Evolutionary conservation across 805 yeast species (phyloP).

Genomic region (Maudiozyma pseudohumilis): DNA sequence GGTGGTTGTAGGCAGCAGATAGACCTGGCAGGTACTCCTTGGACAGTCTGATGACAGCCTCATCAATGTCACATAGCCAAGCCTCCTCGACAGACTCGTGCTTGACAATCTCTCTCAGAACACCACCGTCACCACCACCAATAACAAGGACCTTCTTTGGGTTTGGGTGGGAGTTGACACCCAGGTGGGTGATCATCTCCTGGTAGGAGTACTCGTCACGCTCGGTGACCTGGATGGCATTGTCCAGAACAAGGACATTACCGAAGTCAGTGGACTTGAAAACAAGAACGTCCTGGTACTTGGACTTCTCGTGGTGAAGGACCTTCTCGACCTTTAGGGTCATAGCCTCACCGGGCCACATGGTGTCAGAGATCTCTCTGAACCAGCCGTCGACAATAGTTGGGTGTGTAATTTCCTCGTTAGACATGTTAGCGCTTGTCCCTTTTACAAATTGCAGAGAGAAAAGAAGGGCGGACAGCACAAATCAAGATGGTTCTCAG

Average conservation of each 20-base stretch:
- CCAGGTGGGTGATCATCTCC: constrained; percentile 95
- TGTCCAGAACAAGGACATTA: constrained; percentile 88
- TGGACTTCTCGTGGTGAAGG: constrained; percentile 73
- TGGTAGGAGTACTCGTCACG: constrained; percentile 96
- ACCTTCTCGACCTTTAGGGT: constrained; percentile 78
- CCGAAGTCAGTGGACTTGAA: constrained; percentile 92
- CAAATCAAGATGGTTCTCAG: too few relatives aligned
- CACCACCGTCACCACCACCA: constrained; percentile 99
- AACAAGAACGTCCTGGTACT: constrained; percentile 87
- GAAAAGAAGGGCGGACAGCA: too few relatives aligned
- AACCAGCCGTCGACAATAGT: constrained; percentile 78
- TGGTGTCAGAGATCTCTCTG: constrained; percentile 85
- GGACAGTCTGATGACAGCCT: constrained; percentile 77
- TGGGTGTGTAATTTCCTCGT: constrained; percentile 33
- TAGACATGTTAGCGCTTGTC: too few relatives aligned
- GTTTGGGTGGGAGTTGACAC: constrained; percentile 84
- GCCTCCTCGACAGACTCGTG: constrained; percentile 83
- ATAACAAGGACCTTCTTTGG: constrained; percentile 90
- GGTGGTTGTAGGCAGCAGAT: constrained; percentile 76
- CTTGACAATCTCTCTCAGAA: constrained; percentile 86
- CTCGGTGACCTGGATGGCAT: constrained; percentile 92
- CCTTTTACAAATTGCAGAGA: too few relatives aligned
- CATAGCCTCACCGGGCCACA: constrained; percentile 99
- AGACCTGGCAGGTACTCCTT: constrained; percentile 81
- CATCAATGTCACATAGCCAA: constrained; percentile 89